Base-by-base conservation (phyloP, 1,284 basidiomycete species). In the Ganoderma leucocontextum region DNA sequence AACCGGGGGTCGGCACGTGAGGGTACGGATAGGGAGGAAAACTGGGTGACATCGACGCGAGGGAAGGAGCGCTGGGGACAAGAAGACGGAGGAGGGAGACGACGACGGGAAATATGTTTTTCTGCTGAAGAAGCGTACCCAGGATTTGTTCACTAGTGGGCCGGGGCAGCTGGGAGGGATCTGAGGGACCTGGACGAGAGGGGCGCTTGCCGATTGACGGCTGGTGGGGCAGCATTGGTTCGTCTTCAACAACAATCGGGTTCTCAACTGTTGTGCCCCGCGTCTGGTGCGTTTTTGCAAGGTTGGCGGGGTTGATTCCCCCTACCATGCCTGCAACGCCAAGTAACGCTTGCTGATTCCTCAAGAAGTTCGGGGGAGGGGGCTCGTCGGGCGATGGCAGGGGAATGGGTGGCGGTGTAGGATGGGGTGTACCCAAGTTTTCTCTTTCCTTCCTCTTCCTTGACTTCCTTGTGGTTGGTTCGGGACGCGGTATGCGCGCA, bases 201-300 rank as follows among this genome's bases (percentile, higher is more conserved):
- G 47, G 64, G 25, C 62, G 70, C 49, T 66, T 72, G n/a, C 71
- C 71, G 7, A 71, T 71, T 13, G 49, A 62, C 5, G 71, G 70
- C 15, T 72, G 71, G 25, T 63, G 64, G 9, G n/a, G 9, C 15
- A 39, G 22, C 13, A 58, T 35, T 57, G 66, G 79, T 38, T 85
- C 84, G 61, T 91, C 91, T 36, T 92, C 89, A 35, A 93, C 80
- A 5, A 92, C 82, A 58, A 93, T 93, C 0, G 92, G 91, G 77
- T 92, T 88, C 10, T 83, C 75, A 10, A 87, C 77, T 0, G 86
- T 86, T 0, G 84, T 79, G 7, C 91, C 92, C 38, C 83, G 84
- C 36, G 78, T 78, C 71, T 80, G 79, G 12, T 79, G 80, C 44
- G 74, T 76, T 25, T 71, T 75, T 22, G 80, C 78, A 5, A 91